Conservation (phyloP, 257 asterid species). For the Leptodermis oblonga region DNA sequence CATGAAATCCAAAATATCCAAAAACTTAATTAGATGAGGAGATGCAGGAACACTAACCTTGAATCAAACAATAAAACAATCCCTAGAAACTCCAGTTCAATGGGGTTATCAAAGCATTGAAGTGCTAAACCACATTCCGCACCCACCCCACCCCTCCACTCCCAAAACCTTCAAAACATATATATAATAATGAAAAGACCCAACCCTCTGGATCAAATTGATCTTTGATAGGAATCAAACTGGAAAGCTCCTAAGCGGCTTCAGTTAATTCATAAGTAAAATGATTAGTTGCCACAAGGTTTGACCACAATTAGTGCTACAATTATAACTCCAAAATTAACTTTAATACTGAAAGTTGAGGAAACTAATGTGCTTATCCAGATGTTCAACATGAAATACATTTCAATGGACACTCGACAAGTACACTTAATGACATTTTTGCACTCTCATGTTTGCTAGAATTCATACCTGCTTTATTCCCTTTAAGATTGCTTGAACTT, state of each 20-base stretch:
- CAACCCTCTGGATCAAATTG: background rate
- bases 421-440: background rate
- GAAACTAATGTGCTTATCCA: background rate
- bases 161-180: background rate
- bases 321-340: background rate
- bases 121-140: background rate
- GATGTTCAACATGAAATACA: background rate
- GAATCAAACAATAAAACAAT: background rate
- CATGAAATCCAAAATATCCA: background rate
- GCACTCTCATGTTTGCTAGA: background rate
- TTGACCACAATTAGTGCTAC: background rate
- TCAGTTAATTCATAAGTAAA: background rate
- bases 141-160: background rate
- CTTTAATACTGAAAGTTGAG: background rate
- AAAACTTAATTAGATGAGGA: constrained; percentile 1
- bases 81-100: background rate
- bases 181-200: no score
- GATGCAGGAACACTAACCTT: background rate
- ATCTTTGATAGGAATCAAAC: background rate
- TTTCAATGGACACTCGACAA: constrained; percentile 2
- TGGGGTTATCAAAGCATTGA: background rate
- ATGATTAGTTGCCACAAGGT: background rate
- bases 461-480: constrained; percentile 68
- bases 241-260: background rate
- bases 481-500: constrained; percentile 83